These are phyloP conservation scores for Thinopyrum elongatum DNA, from an alignment of 176 grass and related monocot species.

Conservation along the genomic window DNA sequence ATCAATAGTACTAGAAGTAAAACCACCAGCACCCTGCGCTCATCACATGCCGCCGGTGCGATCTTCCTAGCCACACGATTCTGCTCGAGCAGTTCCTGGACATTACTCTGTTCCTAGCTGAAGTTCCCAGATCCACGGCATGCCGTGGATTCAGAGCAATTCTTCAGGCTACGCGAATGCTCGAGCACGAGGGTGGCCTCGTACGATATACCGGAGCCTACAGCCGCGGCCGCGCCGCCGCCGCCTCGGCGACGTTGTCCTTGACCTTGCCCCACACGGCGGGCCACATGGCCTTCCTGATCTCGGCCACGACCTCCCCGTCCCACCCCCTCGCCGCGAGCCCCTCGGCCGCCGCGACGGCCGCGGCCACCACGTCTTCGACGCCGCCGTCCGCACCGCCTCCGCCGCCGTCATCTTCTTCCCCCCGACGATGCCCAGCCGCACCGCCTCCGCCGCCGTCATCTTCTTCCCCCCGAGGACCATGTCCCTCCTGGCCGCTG, in stretches of 20 bases:
- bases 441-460: constrained; percentile 39
- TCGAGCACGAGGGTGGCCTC: background rate
- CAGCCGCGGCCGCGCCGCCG: background rate
- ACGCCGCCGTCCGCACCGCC: constrained; percentile 29
- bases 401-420: constrained; percentile 45
- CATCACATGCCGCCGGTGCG: no score
- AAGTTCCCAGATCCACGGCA: background rate
- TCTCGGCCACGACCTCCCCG: constrained; percentile 31
- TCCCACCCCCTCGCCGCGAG: constrained; percentile 39
- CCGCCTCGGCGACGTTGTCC: background rate
- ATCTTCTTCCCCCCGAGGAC: constrained; percentile 40
- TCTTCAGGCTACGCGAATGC: background rate
- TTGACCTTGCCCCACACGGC: constrained; percentile 18
- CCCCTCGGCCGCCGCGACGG: constrained; percentile 27
- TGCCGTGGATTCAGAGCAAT: background rate
- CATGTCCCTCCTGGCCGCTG: constrained; percentile 40
- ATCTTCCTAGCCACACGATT: background rate
- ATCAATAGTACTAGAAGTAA: background rate
- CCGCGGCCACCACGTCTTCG: constrained; percentile 32
- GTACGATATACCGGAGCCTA: background rate
- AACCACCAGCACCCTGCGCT: no score
- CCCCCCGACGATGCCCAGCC: constrained; percentile 47
- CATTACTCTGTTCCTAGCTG: background rate
- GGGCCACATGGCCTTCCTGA: constrained; percentile 33
- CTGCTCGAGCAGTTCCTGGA: background rate